Percentiles rank a stretch among this genome's conserved stretches.
Conservation (phyloP, 257 asterid genomes). For the Capsicum pubescens region DNA sequence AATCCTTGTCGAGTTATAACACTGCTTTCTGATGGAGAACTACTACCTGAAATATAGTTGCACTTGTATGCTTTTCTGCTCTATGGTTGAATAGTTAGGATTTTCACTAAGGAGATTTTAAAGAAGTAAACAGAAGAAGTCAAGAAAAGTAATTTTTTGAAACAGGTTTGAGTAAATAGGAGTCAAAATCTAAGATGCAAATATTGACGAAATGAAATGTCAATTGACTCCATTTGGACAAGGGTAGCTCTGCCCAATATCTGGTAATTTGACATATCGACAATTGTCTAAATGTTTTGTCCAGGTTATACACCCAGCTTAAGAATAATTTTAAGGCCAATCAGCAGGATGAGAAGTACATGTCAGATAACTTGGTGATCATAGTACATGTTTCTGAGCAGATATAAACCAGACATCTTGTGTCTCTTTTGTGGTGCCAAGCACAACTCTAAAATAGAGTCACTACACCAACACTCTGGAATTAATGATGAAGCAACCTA, state of each 20-base stretch:
- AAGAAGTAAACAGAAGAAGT: no score
- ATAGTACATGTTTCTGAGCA: neutral
- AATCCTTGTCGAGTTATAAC: neutral
- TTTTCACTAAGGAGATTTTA: no score
- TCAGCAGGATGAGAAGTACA: neutral
- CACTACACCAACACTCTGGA: neutral
- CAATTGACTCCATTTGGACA: neutral
- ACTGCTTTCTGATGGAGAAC: conserved; percentile 17
- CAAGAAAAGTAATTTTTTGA: no score
- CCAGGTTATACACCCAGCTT: neutral
- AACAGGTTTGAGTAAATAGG: no score
- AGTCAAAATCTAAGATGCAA: no score
- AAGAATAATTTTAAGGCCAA: neutral
- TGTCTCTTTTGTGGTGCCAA: neutral
- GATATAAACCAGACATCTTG: neutral
- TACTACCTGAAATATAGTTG: neutral
- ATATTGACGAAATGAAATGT: no score
- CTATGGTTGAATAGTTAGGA: neutral
- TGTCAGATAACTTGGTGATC: neutral
- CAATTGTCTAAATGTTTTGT: neutral
- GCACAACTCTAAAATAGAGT: neutral
- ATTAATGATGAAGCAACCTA: neutral
- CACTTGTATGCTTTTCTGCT: neutral
- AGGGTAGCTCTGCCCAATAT: neutral
- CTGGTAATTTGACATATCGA: neutral